These are phyloP conservation scores for Fusarium protoensiforme DNA, from an alignment of 2,329 filamentous ascomycete genomes.

Conservation along the genomic window DNA sequence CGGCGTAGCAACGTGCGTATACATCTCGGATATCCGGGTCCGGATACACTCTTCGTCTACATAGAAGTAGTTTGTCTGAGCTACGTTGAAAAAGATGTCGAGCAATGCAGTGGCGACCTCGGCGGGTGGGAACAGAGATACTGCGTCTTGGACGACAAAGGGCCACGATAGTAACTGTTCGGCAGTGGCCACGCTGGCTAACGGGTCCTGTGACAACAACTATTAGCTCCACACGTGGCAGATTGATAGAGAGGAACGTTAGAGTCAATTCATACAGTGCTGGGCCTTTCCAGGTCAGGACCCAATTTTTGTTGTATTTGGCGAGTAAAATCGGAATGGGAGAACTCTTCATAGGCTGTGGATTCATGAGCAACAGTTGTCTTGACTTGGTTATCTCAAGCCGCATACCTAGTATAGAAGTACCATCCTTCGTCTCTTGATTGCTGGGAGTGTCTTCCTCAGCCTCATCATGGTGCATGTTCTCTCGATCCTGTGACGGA, in stretches of 20 bases:
- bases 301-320: slow-evolving; percentile 19
- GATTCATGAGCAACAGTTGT: neutral
- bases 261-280: neutral
- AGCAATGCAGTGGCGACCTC: slow-evolving; percentile 4
- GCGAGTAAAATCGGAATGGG: slow-evolving; percentile 17
- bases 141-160: slow-evolving; percentile 16
- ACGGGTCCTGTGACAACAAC: neutral
- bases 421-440: neutral
- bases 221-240: neutral
- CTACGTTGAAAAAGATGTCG: slow-evolving; percentile 21
- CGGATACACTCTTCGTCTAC: slow-evolving; percentile 18
- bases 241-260: neutral
- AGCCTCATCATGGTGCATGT: neutral
- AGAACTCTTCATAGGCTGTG: slow-evolving; percentile 10
- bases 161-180: slow-evolving; percentile 18
- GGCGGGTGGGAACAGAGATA: slow-evolving; percentile 14
- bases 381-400: neutral
- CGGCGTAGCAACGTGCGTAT: neutral
- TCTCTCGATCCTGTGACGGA: neutral
- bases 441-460: neutral
- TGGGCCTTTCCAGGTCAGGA: neutral
- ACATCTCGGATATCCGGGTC: slow-evolving; percentile 4
- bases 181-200: neutral
- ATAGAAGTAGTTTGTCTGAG: slow-evolving; percentile 27
- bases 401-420: neutral